These are phyloP conservation scores for Kazachstania psychrophila DNA, from an alignment of 805 yeast genomes.

Conservation along the genomic window DNA sequence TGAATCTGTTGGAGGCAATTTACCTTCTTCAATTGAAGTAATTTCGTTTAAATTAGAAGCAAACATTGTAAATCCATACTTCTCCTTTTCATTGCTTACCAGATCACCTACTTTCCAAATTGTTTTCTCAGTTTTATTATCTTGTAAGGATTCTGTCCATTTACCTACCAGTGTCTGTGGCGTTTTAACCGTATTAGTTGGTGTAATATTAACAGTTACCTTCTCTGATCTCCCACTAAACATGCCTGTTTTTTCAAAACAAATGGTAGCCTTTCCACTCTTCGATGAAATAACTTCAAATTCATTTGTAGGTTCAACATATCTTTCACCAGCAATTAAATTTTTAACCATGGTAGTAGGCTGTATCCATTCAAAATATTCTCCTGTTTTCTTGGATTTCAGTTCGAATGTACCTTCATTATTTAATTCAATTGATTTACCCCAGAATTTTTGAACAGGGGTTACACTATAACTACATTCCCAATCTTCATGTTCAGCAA, in stretches of 20 bases:
- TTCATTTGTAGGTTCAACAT: slow-evolving; percentile 73
- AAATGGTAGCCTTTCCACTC: slow-evolving; percentile 63
- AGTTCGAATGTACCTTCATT: slow-evolving; percentile 64
- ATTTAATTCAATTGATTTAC: slow-evolving; percentile 77
- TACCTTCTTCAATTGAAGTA: slow-evolving; percentile 55
- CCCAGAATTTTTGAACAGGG: slow-evolving; percentile 90
- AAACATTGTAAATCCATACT: slow-evolving; percentile 80
- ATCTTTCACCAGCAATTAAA: slow-evolving; percentile 89
- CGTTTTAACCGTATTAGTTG: slow-evolving; percentile 14
- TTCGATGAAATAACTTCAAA: slow-evolving; percentile 56
- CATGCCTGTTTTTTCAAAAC: slow-evolving; percentile 75
- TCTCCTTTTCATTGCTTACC: slow-evolving; percentile 46
- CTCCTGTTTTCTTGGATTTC: slow-evolving; percentile 51
- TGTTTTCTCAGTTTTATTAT: slow-evolving; percentile 28
- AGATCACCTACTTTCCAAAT: slow-evolving; percentile 70
- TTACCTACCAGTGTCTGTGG: slow-evolving; percentile 43
- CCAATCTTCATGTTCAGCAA: slow-evolving; percentile 70
- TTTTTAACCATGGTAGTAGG: slow-evolving; percentile 80
- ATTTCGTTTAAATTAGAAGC: slow-evolving; percentile 76
- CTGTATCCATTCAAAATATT: slow-evolving; percentile 64
- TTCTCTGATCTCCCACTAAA: slow-evolving; percentile 76
- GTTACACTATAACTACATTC: slow-evolving; percentile 50
- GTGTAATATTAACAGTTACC: slow-evolving; percentile 32
- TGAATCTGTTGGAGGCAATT: slow-evolving; percentile 78
- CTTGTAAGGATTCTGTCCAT: slow-evolving; percentile 67